Evolutionary conservation across 2,329 filamentous ascomycete genomes (phyloP), one percentile per base, ranked within the genome.

Genomic region (Talaromyces rugulosus): DNA sequence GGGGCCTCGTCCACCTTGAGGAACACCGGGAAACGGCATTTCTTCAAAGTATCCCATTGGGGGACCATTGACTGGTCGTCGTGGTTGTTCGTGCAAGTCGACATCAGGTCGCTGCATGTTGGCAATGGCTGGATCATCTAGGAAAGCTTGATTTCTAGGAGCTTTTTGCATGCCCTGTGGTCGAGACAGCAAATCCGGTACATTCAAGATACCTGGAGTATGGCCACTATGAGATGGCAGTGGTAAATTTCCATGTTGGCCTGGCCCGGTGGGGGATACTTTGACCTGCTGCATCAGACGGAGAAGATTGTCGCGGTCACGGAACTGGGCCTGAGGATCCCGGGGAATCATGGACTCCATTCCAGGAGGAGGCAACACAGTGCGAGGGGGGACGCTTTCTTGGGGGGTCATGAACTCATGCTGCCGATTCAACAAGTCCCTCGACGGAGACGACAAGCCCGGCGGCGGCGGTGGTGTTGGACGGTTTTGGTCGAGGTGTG

Each of bases 301-400:
- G 76, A 96, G 90, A 56, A 96, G 79, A 72, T 95, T 93, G 66
- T 96, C 90, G n/a, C 89, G 86, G 68, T 94, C 90, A 68, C 82
- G 85, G 72, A 84, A 87, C 71, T 79, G 70, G 64, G 65, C 70
- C 65, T 73, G 75, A 69, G 78, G 60, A 64, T 79, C 70, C 73
- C 76, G 73, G 74, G 73, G 34, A 76, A 68, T 66, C 11, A 73
- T 66, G 1, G 70, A 66, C 16, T 61, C 62, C 62, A 62, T 62
- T 27, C 61, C 61, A 6, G 61, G 61, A 1, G 61, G 61, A 52
- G 61, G 61, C 14, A 59, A 40, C 51, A 62, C 50, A 30, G 30
- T 5, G 27, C 57, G 61, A 18, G 61, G 28, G 51, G 64, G 52
- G 5, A 72, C 66, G 1, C 62, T 64, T 51, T 71, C 69, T 36